These are phyloP conservation scores for Fraxinus sp. DNA, from an alignment of 305 asterid genomes.

Conservation along the genomic window DNA sequence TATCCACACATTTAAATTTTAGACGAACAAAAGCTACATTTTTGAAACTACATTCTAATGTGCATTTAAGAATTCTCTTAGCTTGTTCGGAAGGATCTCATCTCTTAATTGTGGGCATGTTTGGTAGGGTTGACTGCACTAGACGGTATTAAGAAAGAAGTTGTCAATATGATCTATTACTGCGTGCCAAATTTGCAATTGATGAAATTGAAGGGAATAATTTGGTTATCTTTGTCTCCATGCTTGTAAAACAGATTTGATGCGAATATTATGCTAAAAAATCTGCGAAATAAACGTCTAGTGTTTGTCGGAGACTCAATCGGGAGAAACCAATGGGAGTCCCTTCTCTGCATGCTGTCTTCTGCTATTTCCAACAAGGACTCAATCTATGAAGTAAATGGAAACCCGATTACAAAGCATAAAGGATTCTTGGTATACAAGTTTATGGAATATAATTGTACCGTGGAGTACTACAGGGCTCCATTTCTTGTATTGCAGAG, in stretches of 20 bases:
- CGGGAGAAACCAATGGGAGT: slow-evolving; percentile 99
- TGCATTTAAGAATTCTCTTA: neutral
- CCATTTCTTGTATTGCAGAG: slow-evolving; percentile 90
- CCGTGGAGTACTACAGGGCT: slow-evolving; percentile 81
- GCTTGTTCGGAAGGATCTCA: neutral
- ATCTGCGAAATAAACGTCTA: slow-evolving; percentile 71
- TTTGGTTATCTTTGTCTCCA: neutral
- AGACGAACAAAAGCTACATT: neutral
- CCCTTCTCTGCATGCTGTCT: slow-evolving; percentile 86
- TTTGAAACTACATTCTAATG: neutral
- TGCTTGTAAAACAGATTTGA: slow-evolving; percentile 53
- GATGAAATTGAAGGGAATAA: neutral
- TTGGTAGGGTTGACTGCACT: neutral
- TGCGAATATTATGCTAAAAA: slow-evolving; percentile 69
- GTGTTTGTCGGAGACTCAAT: slow-evolving; percentile 92
- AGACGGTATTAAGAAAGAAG: neutral
- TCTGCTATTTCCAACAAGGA: slow-evolving; percentile 50
- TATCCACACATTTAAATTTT: too few species aligned
- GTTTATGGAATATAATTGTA: slow-evolving; percentile 75
- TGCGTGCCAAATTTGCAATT: neutral
- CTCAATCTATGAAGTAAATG: slow-evolving; percentile 70
- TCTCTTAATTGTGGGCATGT: neutral
- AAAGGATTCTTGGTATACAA: slow-evolving; percentile 80
- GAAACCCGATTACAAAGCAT: slow-evolving; percentile 90
- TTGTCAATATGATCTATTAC: neutral